These are phyloP conservation scores for Penicillium simplicissimum DNA, from an alignment of 495 filamentous ascomycete species.

Conservation along the genomic window DNA sequence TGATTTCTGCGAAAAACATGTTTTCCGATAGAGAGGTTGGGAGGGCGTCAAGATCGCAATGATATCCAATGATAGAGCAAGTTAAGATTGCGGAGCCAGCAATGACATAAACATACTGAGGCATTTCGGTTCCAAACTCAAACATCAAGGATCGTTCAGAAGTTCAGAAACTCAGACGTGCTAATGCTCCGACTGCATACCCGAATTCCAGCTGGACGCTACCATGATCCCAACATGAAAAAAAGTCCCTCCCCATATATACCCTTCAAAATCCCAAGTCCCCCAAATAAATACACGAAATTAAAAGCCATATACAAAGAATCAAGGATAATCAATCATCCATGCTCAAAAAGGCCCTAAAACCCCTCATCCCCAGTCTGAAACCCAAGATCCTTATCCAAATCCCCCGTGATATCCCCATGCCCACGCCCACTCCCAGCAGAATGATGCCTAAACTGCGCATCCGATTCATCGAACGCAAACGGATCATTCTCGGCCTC, in stretches of 20 bases:
- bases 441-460: constrained; percentile 12
- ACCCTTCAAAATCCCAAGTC: background rate
- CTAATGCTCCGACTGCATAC: background rate
- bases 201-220: background rate
- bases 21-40: background rate
- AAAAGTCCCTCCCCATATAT: no score
- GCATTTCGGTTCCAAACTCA: background rate
- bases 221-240: background rate
- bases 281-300: background rate
- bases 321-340: background rate
- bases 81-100: background rate
- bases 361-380: constrained; percentile 42
- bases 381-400: constrained; percentile 45
- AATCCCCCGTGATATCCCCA: constrained; percentile 42
- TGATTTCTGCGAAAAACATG: constrained; percentile 26
- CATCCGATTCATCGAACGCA: constrained; percentile 7
- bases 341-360: constrained; percentile 5
- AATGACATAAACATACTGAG: background rate
- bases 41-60: background rate
- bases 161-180: background rate
- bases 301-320: background rate
- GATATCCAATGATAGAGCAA: constrained; percentile 19
- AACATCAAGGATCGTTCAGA: no score
- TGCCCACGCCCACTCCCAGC: constrained; percentile 3
- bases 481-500: constrained; percentile 17